Conservation (phyloP, 768 basidiomycete genomes). For the Hericium rajendrae region DNA sequence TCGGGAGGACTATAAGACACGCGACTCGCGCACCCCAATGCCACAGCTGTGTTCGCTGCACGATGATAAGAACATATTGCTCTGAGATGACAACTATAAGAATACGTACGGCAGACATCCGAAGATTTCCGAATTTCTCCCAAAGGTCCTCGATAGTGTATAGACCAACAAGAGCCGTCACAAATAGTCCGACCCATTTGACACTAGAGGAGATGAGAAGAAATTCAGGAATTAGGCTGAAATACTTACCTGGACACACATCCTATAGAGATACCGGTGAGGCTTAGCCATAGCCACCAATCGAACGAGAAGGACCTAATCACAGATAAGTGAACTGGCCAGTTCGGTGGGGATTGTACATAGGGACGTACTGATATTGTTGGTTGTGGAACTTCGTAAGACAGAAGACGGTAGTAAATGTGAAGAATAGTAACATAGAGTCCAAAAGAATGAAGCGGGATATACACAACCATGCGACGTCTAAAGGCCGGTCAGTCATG, state of each 20-base stretch:
- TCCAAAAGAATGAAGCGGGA: slow-evolving; percentile 96
- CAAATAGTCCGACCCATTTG: slow-evolving; percentile 94
- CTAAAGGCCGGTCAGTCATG: slow-evolving; percentile 29
- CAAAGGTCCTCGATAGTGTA: slow-evolving; percentile 98
- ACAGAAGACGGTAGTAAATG: slow-evolving; percentile 92
- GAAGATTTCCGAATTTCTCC: slow-evolving; percentile 95
- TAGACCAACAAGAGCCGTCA: slow-evolving; percentile 86
- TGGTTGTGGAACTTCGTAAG: slow-evolving; percentile 96
- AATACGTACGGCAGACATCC: slow-evolving; percentile 72
- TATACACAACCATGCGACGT: slow-evolving; percentile 94
- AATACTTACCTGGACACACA: slow-evolving; percentile 73
- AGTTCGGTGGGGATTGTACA: not conserved
- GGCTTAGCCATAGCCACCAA: slow-evolving; percentile 94
- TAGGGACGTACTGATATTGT: slow-evolving; percentile 69
- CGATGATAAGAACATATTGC: slow-evolving; percentile 1
- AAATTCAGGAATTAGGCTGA: not conserved
- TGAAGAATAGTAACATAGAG: slow-evolving; percentile 99
- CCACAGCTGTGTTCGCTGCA: slow-evolving; percentile 72
- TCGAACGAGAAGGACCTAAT: slow-evolving; percentile 84
- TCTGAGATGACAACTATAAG: not conserved
- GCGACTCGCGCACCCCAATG: slow-evolving; percentile 86
- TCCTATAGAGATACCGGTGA: slow-evolving; percentile 93
- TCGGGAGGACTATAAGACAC: slow-evolving; percentile 83
- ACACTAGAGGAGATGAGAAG: slow-evolving; percentile 42
- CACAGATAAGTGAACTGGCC: not conserved